Percentiles rank a stretch among this genome's conserved stretches.
These are phyloP conservation scores for Ceratocystis eucalypticola DNA, from an alignment of 2,329 filamentous ascomycete species.

Conservation along the genomic window DNA sequence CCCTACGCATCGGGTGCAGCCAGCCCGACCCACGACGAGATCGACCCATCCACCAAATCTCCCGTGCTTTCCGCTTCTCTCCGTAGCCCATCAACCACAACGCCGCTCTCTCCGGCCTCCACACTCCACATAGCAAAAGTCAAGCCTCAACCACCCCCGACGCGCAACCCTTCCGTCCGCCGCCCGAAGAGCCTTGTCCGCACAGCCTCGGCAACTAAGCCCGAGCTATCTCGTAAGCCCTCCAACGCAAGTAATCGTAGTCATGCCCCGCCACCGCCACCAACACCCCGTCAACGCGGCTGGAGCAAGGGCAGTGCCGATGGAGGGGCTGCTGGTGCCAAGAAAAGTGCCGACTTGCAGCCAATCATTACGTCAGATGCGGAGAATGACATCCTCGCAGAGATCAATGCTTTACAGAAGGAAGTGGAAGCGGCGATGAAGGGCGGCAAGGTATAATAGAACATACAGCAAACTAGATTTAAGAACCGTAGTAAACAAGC, in stretches of 20 bases:
- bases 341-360: conserved; percentile 13
- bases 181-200: conserved; percentile 32
- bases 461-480: too few relatives aligned
- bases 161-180: conserved; percentile 32
- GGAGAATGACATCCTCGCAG: conserved; percentile 50
- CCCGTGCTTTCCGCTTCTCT: not conserved
- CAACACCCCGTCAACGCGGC: conserved; percentile 34
- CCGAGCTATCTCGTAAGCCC: conserved; percentile 1
- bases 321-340: conserved; percentile 22
- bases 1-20: not conserved
- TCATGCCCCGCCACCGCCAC: conserved; percentile 34
- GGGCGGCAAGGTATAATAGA: conserved; percentile 1
- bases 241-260: conserved; percentile 6
- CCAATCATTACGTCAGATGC: conserved; percentile 19
- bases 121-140: conserved; percentile 27
- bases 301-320: conserved; percentile 35
- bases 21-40: not conserved
- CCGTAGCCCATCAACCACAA: conserved; percentile 30
- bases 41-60: not conserved
- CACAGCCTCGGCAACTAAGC: conserved; percentile 20
- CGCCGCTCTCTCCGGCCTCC: conserved; percentile 32
- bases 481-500: too few relatives aligned
- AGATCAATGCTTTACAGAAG: conserved; percentile 56
- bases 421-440: conserved; percentile 51
- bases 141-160: conserved; percentile 31